Conservation (phyloP, 108 stramenopile species). For the Cyclotella choctawhatcheeana region DNA sequence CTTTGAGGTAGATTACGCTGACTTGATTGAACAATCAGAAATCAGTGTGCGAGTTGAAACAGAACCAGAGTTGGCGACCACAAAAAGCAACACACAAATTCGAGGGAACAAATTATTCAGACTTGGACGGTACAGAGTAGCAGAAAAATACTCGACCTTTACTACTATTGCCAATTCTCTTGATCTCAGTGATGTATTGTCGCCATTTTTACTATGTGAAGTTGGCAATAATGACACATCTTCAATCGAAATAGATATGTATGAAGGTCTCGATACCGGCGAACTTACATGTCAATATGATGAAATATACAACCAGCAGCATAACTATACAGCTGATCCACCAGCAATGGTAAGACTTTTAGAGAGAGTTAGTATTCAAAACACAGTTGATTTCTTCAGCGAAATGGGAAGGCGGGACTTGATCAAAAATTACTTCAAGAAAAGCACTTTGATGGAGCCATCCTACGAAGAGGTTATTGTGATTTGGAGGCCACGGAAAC, state of each 20-base stretch:
- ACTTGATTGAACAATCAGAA: no score
- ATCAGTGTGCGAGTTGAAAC: neutral
- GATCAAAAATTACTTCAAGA: conserved; percentile 57
- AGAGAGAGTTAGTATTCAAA: conserved; percentile 76
- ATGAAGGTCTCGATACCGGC: conserved; percentile 33
- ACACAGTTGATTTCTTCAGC: conserved; percentile 74
- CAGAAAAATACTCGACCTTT: conserved; percentile 47
- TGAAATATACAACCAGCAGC: conserved; percentile 1
- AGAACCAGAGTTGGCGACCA: neutral
- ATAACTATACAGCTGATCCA: conserved; percentile 6
- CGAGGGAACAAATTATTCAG: conserved; percentile 56
- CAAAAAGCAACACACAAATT: neutral
- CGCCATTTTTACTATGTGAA: conserved; percentile 66
- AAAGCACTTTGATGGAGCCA: conserved; percentile 77
- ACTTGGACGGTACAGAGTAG: conserved; percentile 63
- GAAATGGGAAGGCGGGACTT: conserved; percentile 56
- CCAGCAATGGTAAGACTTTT: conserved; percentile 59
- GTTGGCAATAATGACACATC: conserved; percentile 29
- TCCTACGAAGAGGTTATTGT: conserved; percentile 86
- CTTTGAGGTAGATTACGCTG: neutral
- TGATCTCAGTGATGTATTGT: conserved; percentile 54
- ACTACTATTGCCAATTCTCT: conserved; percentile 17
- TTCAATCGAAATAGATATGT: conserved; percentile 46
- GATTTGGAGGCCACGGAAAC: conserved; percentile 66
- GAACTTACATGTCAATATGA: conserved; percentile 56